Percentiles rank a stretch among this genome's conserved stretches.
Evolutionary conservation across 176 grass and related monocot species (phyloP).

Genomic region (Juncus effusus): DNA sequence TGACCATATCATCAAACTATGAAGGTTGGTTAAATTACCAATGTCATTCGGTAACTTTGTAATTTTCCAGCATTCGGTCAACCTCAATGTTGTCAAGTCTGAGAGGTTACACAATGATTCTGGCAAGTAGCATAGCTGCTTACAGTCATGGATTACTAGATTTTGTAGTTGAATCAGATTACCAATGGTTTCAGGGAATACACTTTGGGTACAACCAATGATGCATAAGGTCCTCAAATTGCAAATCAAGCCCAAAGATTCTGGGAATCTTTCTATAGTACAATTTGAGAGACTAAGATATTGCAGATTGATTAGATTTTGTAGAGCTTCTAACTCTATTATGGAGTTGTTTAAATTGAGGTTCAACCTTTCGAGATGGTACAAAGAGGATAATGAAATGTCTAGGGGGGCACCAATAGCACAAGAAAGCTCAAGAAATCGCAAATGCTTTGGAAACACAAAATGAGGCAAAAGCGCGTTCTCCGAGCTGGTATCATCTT

Average conservation of each 20-base stretch:
- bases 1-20: constrained; percentile 8
- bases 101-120: neutral
- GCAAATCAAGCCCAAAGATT: neutral
- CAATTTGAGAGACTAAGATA: constrained; percentile 11
- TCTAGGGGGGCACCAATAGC: no score
- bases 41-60: constrained; percentile 23
- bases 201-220: constrained; percentile 8
- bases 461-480: no score
- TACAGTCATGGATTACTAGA: neutral
- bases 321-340: constrained; percentile 2
- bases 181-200: constrained; percentile 9
- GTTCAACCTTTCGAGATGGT: no score
- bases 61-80: neutral
- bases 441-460: no score
- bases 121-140: neutral
- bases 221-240: constrained; percentile 11
- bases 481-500: no score
- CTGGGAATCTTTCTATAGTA: neutral
- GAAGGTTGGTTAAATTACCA: constrained; percentile 17
- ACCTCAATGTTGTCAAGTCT: neutral
- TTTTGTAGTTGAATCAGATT: constrained; percentile 5
- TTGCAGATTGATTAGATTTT: constrained; percentile 13
- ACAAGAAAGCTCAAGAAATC: no score
- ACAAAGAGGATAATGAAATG: no score
- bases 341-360: neutral